These are phyloP conservation scores for Cicer arietinum DNA, from an alignment of 306 rosid genomes.

Conservation along the genomic window DNA sequence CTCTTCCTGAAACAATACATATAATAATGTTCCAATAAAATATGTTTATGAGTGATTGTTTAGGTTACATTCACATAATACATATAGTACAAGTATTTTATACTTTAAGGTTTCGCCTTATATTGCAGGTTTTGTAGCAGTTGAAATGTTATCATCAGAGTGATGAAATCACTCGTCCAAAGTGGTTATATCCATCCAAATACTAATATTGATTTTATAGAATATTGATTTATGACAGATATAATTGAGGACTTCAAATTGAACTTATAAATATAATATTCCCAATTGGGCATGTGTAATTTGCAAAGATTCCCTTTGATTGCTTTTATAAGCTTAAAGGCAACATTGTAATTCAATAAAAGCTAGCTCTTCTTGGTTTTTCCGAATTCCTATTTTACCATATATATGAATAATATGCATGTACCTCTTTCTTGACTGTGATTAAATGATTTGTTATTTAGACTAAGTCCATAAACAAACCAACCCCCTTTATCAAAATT, in stretches of 20 bases:
- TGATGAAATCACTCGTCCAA: slow-evolving; percentile 55
- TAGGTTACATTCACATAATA: slow-evolving; percentile 48
- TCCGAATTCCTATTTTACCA: slow-evolving; percentile 28
- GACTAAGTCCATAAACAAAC: slow-evolving; percentile 48
- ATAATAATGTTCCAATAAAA: slow-evolving; percentile 47
- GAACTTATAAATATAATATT: not conserved
- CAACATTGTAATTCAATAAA: slow-evolving; percentile 34
- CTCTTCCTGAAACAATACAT: slow-evolving; percentile 36
- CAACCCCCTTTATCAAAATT: slow-evolving; percentile 50
- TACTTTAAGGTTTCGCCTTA: slow-evolving; percentile 45
- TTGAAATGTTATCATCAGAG: slow-evolving; percentile 62
- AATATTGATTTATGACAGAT: slow-evolving; percentile 32
- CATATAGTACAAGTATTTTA: slow-evolving; percentile 46
- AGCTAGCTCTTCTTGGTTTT: not conserved
- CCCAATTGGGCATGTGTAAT: slow-evolving; percentile 28
- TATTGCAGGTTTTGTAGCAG: slow-evolving; percentile 52
- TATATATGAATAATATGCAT: slow-evolving; percentile 38
- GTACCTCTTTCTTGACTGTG: slow-evolving; percentile 48
- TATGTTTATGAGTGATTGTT: slow-evolving; percentile 38
- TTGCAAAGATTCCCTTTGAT: slow-evolving; percentile 39
- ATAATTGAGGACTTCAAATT: not conserved
- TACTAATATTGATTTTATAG: slow-evolving; percentile 27
- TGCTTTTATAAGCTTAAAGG: slow-evolving; percentile 43
- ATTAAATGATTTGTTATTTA: slow-evolving; percentile 17
- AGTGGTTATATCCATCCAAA: slow-evolving; percentile 55